These are phyloP conservation scores for Penicillium decumbens DNA, from an alignment of 2,329 filamentous ascomycete species.

Conservation along the genomic window DNA sequence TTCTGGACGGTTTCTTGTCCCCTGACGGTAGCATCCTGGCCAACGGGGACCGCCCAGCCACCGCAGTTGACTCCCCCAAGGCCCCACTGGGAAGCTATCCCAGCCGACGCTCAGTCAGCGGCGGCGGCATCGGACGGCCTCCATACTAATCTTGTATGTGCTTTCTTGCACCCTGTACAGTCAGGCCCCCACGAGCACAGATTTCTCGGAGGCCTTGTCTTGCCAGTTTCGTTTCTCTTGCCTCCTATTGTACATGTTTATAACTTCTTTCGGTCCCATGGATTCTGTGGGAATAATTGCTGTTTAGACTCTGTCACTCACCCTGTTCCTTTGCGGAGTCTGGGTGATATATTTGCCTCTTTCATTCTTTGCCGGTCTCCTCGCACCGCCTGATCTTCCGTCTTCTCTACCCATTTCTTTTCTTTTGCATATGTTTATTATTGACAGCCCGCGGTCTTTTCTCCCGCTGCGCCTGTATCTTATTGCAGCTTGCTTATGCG, in stretches of 20 bases:
- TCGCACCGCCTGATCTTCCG: conserved; percentile 14
- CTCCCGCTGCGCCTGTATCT: background rate
- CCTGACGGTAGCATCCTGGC: conserved; percentile 19
- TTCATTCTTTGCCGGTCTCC: conserved; percentile 7
- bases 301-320: background rate
- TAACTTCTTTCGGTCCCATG: conserved; percentile 10
- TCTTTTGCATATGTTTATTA: conserved; percentile 14
- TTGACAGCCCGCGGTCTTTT: background rate
- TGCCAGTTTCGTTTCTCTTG: conserved; percentile 2
- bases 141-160: conserved; percentile 26
- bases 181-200: conserved; percentile 6
- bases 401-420: conserved; percentile 6
- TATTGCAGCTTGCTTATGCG: conserved; percentile 1
- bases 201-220: conserved; percentile 1
- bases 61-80: conserved; percentile 8
- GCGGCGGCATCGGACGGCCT: conserved; percentile 32
- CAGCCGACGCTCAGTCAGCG: conserved; percentile 23
- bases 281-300: background rate
- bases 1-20: conserved; percentile 37
- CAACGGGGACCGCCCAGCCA: conserved; percentile 17
- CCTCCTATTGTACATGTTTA: conserved; percentile 18
- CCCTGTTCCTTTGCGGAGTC: background rate
- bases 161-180: conserved; percentile 13
- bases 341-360: background rate
- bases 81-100: conserved; percentile 8